Evolutionary conservation across 179 eudicot genomes (phyloP).

Genomic region (Silene vulgaris): DNA sequence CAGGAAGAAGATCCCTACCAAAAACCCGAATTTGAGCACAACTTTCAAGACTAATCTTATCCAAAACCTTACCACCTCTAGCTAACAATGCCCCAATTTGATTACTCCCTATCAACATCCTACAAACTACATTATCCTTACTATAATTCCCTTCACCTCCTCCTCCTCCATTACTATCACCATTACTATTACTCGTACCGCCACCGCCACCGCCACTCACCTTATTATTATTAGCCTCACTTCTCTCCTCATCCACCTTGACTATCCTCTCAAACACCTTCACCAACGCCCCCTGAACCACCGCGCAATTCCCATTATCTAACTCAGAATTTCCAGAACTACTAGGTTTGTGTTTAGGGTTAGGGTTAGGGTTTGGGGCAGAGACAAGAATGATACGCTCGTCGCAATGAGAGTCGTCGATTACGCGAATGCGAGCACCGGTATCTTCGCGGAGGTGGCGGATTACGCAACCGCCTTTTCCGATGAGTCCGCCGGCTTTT

Average conservation of each 20-base stretch:
- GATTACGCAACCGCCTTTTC: slow-evolving; percentile 61
- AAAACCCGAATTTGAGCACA: slow-evolving; percentile 53
- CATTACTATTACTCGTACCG: not conserved
- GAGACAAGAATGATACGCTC: slow-evolving; percentile 50
- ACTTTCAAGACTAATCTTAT: slow-evolving; percentile 40
- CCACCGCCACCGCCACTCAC: slow-evolving; percentile 12
- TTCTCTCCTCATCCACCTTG: slow-evolving; percentile 50
- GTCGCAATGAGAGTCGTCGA: slow-evolving; percentile 38
- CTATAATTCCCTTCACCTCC: too few species aligned
- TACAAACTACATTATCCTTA: slow-evolving; percentile 32
- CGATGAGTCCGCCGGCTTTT: slow-evolving; percentile 68
- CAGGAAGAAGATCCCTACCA: slow-evolving; percentile 43
- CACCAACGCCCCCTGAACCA: slow-evolving; percentile 63
- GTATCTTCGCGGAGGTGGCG: slow-evolving; percentile 58
- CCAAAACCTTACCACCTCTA: slow-evolving; percentile 51
- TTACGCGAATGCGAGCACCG: slow-evolving; percentile 54
- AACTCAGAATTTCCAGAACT: not conserved
- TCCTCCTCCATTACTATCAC: not conserved
- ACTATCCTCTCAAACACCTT: slow-evolving; percentile 76
- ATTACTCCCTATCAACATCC: slow-evolving; percentile 43
- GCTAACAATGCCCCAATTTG: slow-evolving; percentile 51
- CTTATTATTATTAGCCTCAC: slow-evolving; percentile 26
- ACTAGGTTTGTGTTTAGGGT: not conserved
- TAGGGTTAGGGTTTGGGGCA: slow-evolving; percentile 24
- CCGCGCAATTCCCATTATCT: slow-evolving; percentile 28